Conservation (phyloP, 129 eudicot genomes). For the Pseudognaphalium luteoalbum region DNA sequence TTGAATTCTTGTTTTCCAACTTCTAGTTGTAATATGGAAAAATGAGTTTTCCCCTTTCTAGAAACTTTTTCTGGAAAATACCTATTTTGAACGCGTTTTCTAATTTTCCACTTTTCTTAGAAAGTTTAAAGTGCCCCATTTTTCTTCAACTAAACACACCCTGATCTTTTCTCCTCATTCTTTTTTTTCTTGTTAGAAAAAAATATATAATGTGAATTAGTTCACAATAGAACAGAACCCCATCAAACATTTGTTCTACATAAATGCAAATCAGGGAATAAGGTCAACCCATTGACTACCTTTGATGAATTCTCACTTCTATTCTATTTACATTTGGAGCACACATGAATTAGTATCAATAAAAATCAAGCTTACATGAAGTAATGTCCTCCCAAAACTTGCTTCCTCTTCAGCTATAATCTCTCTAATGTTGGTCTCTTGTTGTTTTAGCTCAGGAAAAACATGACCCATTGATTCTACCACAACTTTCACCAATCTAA, state of each 20-base stretch:
- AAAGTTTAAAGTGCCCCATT: too few relatives aligned
- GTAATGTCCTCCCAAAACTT: conserved; percentile 90
- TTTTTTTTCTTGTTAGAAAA: not conserved
- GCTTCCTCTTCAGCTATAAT: conserved; percentile 84
- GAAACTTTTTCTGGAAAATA: too few relatives aligned
- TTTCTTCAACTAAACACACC: too few relatives aligned
- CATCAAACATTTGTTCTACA: not conserved
- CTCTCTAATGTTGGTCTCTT: conserved; percentile 59
- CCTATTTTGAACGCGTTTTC: too few relatives aligned
- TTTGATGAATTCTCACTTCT: not conserved
- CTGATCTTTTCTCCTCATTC: not conserved
- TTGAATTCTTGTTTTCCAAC: too few relatives aligned
- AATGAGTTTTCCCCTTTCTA: too few relatives aligned
- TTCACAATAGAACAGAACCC: conserved; percentile 8
- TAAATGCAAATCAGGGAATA: not conserved
- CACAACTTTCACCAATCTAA: conserved; percentile 75
- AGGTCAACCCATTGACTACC: not conserved
- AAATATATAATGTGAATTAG: not conserved
- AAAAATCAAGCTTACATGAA: conserved; percentile 54
- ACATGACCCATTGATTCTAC: conserved; percentile 84
- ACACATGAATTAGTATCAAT: not conserved
- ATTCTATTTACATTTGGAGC: not conserved
- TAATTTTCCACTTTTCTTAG: too few relatives aligned
- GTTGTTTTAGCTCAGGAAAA: conserved; percentile 81
- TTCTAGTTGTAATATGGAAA: too few relatives aligned